These are phyloP conservation scores for Colletotrichum agaves DNA, from an alignment of 2,329 filamentous ascomycete species.

Conservation along the genomic window DNA sequence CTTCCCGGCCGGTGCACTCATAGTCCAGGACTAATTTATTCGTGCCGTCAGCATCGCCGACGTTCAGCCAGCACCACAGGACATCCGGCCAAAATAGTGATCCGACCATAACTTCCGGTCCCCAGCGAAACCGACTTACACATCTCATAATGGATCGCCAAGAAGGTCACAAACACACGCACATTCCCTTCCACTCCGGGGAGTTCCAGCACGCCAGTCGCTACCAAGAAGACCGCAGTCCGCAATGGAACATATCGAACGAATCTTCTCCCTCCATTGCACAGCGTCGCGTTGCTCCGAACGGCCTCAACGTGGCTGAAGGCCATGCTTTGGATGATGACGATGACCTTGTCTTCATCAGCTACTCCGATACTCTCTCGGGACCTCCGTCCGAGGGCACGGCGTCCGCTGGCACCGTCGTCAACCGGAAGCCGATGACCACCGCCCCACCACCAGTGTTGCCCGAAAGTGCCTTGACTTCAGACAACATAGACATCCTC, in stretches of 20 bases:
- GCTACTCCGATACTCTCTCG: neutral
- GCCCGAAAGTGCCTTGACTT: constrained; percentile 10
- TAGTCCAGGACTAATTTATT: neutral
- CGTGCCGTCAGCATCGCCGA: neutral
- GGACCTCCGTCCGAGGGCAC: constrained; percentile 7
- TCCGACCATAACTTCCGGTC: neutral
- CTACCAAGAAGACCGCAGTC: constrained; percentile 19
- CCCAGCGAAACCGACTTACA: neutral
- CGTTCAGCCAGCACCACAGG: constrained; percentile 8
- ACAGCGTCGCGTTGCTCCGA: neutral
- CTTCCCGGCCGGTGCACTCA: too few species aligned
- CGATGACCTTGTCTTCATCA: neutral
- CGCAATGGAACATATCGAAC: constrained; percentile 28
- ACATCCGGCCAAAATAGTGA: neutral
- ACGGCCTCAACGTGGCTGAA: neutral
- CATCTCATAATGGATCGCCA: neutral
- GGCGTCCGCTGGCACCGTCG: constrained; percentile 20
- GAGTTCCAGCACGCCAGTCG: constrained; percentile 1
- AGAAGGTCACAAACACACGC: neutral
- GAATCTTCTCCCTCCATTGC: constrained; percentile 20
- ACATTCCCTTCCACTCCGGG: neutral
- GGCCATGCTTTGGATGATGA: neutral
- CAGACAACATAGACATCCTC: constrained; percentile 23
- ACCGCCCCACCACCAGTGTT: neutral
- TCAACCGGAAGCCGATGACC: neutral